These are phyloP conservation scores for Cymbopogon citratus DNA, from an alignment of 176 grass and related monocot species.

Conservation along the genomic window DNA sequence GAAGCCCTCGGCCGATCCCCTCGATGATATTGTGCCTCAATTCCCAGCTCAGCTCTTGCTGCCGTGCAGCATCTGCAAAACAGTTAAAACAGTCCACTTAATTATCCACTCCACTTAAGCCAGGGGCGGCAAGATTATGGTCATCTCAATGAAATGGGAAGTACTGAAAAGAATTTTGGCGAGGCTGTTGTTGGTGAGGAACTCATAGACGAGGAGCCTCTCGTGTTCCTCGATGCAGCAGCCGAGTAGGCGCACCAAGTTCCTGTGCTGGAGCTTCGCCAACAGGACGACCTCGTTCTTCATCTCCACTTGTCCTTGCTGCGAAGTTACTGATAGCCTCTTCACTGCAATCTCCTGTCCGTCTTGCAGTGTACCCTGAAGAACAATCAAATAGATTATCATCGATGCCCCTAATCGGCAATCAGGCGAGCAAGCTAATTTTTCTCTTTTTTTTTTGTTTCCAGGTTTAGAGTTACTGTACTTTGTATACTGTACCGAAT, in stretches of 20 bases:
- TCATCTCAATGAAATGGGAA: too few relatives aligned
- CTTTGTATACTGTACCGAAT: too few relatives aligned
- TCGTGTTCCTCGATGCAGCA: slow-evolving; percentile 42
- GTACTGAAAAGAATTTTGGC: slow-evolving; percentile 30
- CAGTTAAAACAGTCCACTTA: too few relatives aligned
- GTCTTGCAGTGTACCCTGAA: slow-evolving; percentile 30
- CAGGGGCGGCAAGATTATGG: too few relatives aligned
- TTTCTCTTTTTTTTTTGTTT: too few relatives aligned
- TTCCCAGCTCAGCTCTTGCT: slow-evolving; percentile 16
- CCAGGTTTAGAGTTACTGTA: too few relatives aligned
- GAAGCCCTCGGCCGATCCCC: slow-evolving; percentile 43
- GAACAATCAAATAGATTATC: too few relatives aligned
- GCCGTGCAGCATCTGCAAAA: slow-evolving; percentile 16
- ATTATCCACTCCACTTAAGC: too few relatives aligned
- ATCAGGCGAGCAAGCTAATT: too few relatives aligned
- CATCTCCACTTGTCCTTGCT: slow-evolving; percentile 33
- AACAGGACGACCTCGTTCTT: slow-evolving; percentile 42
- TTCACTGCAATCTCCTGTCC: slow-evolving; percentile 51
- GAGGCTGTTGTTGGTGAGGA: slow-evolving; percentile 42
- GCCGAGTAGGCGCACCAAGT: slow-evolving; percentile 44
- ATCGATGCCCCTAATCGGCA: too few relatives aligned
- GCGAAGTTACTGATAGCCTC: slow-evolving; percentile 29
- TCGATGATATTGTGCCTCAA: slow-evolving; percentile 41
- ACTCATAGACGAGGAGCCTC: slow-evolving; percentile 59
- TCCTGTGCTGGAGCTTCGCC: slow-evolving; percentile 60